Conservation (phyloP, 148 eudicot species). For the Mesembryanthemum crystallinum region DNA sequence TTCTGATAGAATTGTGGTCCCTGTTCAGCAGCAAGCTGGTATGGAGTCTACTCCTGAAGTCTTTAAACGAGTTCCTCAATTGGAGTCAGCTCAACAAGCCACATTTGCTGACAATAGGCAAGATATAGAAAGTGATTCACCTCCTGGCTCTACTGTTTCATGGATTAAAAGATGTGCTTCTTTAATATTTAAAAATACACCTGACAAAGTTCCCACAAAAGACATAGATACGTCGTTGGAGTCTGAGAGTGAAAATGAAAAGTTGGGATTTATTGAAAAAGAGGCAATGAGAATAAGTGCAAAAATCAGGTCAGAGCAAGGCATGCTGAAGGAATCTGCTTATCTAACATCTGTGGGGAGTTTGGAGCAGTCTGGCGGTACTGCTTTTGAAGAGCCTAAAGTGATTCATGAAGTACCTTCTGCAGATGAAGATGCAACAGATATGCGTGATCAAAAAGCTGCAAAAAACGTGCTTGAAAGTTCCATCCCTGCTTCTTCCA, state of each 20-base stretch:
- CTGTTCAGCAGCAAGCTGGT: constrained; percentile 35
- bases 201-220: constrained; percentile 24
- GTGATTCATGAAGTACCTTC: constrained; percentile 48
- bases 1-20: constrained; percentile 40
- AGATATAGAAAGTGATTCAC: constrained; percentile 36
- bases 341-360: constrained; percentile 10
- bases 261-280: constrained; percentile 11
- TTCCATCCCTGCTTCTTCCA: constrained; percentile 21
- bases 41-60: constrained; percentile 35
- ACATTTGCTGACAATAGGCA: constrained; percentile 22
- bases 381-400: constrained; percentile 38
- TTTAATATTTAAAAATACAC: constrained; percentile 27
- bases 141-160: constrained; percentile 54
- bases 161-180: constrained; percentile 71
- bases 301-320: constrained; percentile 10
- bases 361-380: constrained; percentile 16
- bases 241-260: constrained; percentile 11
- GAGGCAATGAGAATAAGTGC: constrained; percentile 7
- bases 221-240: constrained; percentile 18
- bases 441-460: constrained; percentile 7
- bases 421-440: constrained; percentile 23
- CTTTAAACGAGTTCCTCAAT: constrained; percentile 27
- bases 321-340: constrained; percentile 1
- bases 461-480: constrained; percentile 12
- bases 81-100: constrained; percentile 25